These are phyloP conservation scores for Glycine tomentella DNA, from an alignment of 306 rosid species.

Conservation along the genomic window DNA sequence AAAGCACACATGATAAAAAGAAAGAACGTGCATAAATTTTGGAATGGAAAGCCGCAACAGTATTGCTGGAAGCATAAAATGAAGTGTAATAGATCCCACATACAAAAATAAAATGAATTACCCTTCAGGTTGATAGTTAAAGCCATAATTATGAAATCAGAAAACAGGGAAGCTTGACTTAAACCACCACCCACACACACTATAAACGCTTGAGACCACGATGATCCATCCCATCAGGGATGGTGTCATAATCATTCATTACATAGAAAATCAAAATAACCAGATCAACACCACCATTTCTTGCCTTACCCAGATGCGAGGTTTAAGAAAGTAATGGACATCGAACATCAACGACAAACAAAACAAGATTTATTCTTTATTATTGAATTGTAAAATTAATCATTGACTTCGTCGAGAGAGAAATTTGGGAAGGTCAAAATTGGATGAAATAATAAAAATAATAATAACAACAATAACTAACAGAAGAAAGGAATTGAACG, in stretches of 20 bases:
- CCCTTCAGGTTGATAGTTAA: constrained; percentile 9
- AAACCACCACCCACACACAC: neutral
- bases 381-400: constrained; percentile 4
- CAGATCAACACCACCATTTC: constrained; percentile 27
- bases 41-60: constrained; percentile 6
- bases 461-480: neutral
- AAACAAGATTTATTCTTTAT: neutral
- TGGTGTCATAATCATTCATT: constrained; percentile 8
- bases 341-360: constrained; percentile 36
- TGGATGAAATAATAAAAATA: neutral
- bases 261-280: constrained; percentile 1
- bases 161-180: neutral
- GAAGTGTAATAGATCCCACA: constrained; percentile 5
- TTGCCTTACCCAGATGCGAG: constrained; percentile 49
- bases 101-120: neutral
- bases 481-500: neutral
- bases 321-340: constrained; percentile 50
- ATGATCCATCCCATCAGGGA: constrained; percentile 32
- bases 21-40: constrained; percentile 50
- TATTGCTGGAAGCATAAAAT: constrained; percentile 13
- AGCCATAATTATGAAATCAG: neutral
- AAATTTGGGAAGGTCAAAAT: constrained; percentile 23
- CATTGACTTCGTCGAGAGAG: constrained; percentile 8
- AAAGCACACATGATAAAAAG: constrained; percentile 52
- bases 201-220: neutral